phyloP scores from a whole-genome alignment of 2,329 filamentous ascomycete genomes.

The Colletotrichum eleusines region DNA sequence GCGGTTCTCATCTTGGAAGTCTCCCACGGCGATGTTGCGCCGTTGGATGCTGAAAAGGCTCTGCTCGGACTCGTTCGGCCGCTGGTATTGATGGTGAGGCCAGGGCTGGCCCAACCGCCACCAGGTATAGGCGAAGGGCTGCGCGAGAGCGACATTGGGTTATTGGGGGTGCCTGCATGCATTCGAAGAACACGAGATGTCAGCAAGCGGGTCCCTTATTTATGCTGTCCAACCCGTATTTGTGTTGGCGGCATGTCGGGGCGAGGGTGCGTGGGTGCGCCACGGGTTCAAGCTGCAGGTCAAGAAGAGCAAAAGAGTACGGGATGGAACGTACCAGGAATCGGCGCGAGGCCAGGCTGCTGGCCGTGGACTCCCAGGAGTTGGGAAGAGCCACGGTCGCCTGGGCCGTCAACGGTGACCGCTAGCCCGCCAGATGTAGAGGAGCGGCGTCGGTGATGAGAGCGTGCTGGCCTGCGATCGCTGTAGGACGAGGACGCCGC shows the following conservation, averaged over 20 bases:
- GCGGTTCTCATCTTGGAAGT: constrained; percentile 82
- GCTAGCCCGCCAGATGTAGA: constrained; percentile 47
- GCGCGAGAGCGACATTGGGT: constrained; percentile 84
- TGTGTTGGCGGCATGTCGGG: constrained; percentile 31
- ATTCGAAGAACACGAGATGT: constrained; percentile 40
- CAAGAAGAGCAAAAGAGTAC: constrained; percentile 27
- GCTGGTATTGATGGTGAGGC: constrained; percentile 76
- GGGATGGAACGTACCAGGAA: constrained; percentile 63
- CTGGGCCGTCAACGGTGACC: constrained; percentile 49
- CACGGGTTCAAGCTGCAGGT: constrained; percentile 25
- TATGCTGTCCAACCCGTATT: constrained; percentile 27
- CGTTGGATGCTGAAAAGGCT: constrained; percentile 63
- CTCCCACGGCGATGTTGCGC: constrained; percentile 80
- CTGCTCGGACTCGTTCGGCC: constrained; percentile 75
- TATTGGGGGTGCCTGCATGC: constrained; percentile 65
- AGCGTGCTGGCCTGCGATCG: constrained; percentile 45
- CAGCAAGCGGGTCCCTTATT: constrained; percentile 40
- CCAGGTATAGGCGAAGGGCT: constrained; percentile 87
- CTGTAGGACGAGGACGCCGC: constrained; percentile 45
- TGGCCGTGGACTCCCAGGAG: constrained; percentile 56
- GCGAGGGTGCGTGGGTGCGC: constrained; percentile 15
- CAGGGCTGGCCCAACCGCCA: constrained; percentile 90
- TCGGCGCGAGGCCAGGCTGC: constrained; percentile 61
- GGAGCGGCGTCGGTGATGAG: constrained; percentile 50
- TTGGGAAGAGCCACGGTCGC: constrained; percentile 50